These are phyloP conservation scores for Annulohypoxylon maeteangense DNA, from an alignment of 495 filamentous ascomycete species.

Conservation along the genomic window DNA sequence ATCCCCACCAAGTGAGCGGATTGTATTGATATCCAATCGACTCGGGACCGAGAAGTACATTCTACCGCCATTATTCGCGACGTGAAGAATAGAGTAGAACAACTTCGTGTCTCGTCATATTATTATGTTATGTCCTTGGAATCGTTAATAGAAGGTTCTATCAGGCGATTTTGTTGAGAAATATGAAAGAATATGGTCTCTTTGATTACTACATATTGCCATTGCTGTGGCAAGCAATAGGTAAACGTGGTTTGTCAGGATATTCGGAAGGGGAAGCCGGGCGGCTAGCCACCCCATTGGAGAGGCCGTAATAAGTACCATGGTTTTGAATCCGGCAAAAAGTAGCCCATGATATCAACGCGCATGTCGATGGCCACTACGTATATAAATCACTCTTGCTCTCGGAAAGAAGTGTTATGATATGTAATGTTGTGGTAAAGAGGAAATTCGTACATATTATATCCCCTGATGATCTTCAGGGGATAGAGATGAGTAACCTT, in stretches of 20 bases:
- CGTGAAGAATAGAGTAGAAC: neutral
- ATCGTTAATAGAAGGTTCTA: neutral
- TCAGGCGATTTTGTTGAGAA: neutral
- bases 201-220: conserved; percentile 8
- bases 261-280: conserved; percentile 30
- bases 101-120: neutral
- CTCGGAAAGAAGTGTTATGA: neutral
- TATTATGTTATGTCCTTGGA: neutral
- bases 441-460: neutral
- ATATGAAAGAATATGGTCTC: neutral
- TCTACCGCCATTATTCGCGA: neutral
- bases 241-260: conserved; percentile 31
- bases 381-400: neutral
- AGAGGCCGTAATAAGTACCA: conserved; percentile 28
- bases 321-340: conserved; percentile 28
- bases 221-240: neutral
- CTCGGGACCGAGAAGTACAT: neutral
- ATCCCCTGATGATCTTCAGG: conserved; percentile 28
- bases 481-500: neutral
- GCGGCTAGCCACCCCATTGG: conserved; percentile 37
- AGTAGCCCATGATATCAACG: conserved; percentile 32
- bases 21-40: neutral
- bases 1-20: neutral
- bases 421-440: neutral
- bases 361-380: conserved; percentile 12